Conservation (phyloP, 768 basidiomycete species). For the Termitomyces eurrhizus region DNA sequence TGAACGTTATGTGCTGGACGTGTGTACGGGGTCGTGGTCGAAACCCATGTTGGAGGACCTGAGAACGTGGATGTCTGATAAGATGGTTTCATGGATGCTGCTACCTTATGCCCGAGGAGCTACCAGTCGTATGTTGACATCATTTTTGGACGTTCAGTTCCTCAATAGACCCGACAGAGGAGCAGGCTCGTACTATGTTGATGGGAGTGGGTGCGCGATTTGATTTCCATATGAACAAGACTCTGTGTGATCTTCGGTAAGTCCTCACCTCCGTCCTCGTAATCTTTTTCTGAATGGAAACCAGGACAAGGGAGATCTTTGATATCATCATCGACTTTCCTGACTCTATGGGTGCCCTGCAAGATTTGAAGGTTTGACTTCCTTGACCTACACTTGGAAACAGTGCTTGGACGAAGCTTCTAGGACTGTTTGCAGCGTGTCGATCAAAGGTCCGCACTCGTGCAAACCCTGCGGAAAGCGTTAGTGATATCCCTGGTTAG, state of each 20-base stretch:
- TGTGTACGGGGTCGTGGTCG: slow-evolving; percentile 69
- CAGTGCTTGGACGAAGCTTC: background rate
- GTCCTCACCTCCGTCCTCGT: slow-evolving; percentile 14
- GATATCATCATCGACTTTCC: slow-evolving; percentile 96
- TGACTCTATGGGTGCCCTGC: slow-evolving; percentile 77
- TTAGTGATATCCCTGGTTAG: slow-evolving; percentile 32
- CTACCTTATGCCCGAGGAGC: slow-evolving; percentile 72
- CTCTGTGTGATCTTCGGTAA: slow-evolving; percentile 81
- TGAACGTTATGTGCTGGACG: slow-evolving; percentile 62
- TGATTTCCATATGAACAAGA: slow-evolving; percentile 92
- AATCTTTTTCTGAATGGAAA: background rate
- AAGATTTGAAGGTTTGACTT: slow-evolving; percentile 70
- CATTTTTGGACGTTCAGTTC: background rate
- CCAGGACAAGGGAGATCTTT: slow-evolving; percentile 79
- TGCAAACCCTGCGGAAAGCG: slow-evolving; percentile 77
- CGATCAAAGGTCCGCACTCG: slow-evolving; percentile 73
- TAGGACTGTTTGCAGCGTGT: slow-evolving; percentile 76
- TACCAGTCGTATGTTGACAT: slow-evolving; percentile 40
- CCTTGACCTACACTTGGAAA: background rate
- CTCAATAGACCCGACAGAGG: slow-evolving; percentile 36
- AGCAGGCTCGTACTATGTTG: slow-evolving; percentile 69
- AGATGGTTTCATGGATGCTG: slow-evolving; percentile 83
- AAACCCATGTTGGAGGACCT: slow-evolving; percentile 57
- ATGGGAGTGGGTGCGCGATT: slow-evolving; percentile 78
- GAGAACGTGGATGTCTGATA: slow-evolving; percentile 73